Evolutionary conservation across 1,284 basidiomycete genomes (phyloP).

Genomic region (Uromyces viciae-fabae): DNA sequence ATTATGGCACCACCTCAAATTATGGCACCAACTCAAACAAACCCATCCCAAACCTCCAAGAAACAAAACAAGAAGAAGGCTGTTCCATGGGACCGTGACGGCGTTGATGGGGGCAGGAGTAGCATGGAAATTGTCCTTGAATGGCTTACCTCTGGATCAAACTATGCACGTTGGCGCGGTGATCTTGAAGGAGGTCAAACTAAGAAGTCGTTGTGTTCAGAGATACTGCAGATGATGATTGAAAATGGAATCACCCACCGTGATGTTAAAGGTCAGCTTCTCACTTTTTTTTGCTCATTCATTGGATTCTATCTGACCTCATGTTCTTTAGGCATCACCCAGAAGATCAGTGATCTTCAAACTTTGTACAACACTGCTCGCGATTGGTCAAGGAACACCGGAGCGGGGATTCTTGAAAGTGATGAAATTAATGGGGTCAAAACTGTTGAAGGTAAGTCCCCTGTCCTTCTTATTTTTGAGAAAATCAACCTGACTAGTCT

Average conservation of each 20-base stretch:
- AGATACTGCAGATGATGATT: conserved; percentile 45
- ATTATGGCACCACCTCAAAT: too few relatives aligned
- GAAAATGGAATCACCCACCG: conserved; percentile 52
- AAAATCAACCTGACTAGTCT: not conserved
- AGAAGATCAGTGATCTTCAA: conserved; percentile 4
- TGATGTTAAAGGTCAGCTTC: conserved; percentile 56
- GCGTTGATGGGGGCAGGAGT: not conserved
- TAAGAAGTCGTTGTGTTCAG: conserved; percentile 1
- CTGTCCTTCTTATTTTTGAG: not conserved
- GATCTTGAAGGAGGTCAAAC: not conserved
- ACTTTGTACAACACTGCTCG: not conserved
- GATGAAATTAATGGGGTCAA: not conserved
- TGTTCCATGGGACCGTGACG: not conserved
- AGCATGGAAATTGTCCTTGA: conserved; percentile 11
- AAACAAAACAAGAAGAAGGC: not conserved
- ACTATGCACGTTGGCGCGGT: not conserved
- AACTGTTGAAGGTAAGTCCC: not conserved
- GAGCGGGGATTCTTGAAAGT: not conserved
- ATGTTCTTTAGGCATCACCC: not conserved
- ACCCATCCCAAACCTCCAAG: not conserved
- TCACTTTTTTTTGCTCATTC: conserved; percentile 43
- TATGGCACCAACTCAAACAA: not conserved
- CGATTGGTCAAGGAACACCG: not conserved
- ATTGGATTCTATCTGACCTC: too few relatives aligned
- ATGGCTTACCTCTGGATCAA: not conserved